These are phyloP conservation scores for Trichosporon asahii DNA, from an alignment of 1,284 basidiomycete species.

Conservation along the genomic window DNA sequence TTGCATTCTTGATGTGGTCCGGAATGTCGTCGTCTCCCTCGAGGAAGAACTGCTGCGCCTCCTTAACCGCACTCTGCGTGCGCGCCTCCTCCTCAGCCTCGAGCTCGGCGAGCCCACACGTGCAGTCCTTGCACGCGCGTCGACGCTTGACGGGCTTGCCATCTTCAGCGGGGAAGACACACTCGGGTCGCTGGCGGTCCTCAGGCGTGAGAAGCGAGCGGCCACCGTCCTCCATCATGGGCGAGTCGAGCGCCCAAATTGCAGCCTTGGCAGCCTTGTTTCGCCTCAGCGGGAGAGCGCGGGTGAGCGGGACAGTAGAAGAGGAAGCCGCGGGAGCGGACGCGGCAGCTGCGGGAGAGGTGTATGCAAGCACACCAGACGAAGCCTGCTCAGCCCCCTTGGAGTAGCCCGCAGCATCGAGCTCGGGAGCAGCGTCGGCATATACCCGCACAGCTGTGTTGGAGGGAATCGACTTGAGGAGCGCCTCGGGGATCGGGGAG, in stretches of 20 bases:
- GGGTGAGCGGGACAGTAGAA: slow-evolving; percentile 17
- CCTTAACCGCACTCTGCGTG: slow-evolving; percentile 46
- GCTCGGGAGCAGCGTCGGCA: slow-evolving; percentile 21
- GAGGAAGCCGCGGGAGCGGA: slow-evolving; percentile 24
- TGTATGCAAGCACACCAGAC: slow-evolving; percentile 34
- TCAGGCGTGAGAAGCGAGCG: slow-evolving; percentile 55
- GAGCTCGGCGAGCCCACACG: slow-evolving; percentile 87
- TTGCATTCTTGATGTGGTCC: slow-evolving; percentile 38
- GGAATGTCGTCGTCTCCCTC: slow-evolving; percentile 53
- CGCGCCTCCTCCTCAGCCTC: slow-evolving; percentile 69
- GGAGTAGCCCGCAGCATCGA: background rate
- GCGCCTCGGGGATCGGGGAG: slow-evolving; percentile 38
- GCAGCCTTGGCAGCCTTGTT: slow-evolving; percentile 47
- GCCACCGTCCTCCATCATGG: slow-evolving; percentile 50
- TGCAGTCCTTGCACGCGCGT: slow-evolving; percentile 87
- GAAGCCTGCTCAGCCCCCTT: slow-evolving; percentile 25
- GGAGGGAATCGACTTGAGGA: slow-evolving; percentile 44
- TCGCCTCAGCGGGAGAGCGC: slow-evolving; percentile 44
- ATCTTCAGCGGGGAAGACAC: slow-evolving; percentile 43
- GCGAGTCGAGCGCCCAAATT: slow-evolving; percentile 50
- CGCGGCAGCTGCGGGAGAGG: slow-evolving; percentile 31
- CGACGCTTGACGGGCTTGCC: slow-evolving; percentile 51
- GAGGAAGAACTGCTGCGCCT: slow-evolving; percentile 46
- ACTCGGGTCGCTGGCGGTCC: slow-evolving; percentile 54
- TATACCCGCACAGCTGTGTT: slow-evolving; percentile 46